phyloP scores from a whole-genome alignment of 805 yeast genomes.

The Metahyphopichia silvanorum region DNA sequence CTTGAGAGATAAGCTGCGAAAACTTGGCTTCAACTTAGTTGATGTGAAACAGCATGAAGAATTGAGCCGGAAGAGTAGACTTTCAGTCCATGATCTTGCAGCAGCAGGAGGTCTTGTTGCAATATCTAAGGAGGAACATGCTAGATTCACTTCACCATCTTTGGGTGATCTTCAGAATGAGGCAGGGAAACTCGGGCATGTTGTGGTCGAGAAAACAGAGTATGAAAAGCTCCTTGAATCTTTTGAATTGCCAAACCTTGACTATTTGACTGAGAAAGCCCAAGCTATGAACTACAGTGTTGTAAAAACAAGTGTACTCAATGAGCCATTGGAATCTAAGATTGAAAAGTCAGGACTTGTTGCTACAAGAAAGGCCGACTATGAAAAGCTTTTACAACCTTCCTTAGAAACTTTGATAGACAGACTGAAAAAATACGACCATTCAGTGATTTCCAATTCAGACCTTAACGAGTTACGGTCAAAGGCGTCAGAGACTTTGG shows the following conservation, averaged over 20 bases:
- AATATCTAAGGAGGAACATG: conserved; percentile 7
- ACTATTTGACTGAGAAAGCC: conserved; percentile 21
- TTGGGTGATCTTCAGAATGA: conserved; percentile 7
- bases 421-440: conserved; percentile 12
- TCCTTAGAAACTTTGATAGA: conserved; percentile 11
- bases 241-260: conserved; percentile 16
- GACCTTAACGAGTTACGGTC: conserved; percentile 7
- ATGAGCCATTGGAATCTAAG: not conserved
- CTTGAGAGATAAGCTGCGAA: conserved; percentile 15
- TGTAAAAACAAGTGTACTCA: conserved; percentile 6
- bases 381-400: conserved; percentile 19
- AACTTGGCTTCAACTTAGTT: conserved; percentile 10
- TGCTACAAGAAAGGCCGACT: too few species aligned
- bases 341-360: conserved; percentile 9
- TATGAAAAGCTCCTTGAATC: conserved; percentile 1
- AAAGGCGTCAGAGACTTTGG: conserved; percentile 15
- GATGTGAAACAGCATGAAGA: conserved; percentile 9
- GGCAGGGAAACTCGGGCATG: conserved; percentile 7
- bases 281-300: conserved; percentile 6
- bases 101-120: conserved; percentile 11
- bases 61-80: conserved; percentile 4
- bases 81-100: conserved; percentile 12
- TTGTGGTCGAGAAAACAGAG: conserved; percentile 3
- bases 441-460: conserved; percentile 9
- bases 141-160: conserved; percentile 5